Conservation (phyloP, 129 eudicot genomes). For the Escallonia herrerae region DNA sequence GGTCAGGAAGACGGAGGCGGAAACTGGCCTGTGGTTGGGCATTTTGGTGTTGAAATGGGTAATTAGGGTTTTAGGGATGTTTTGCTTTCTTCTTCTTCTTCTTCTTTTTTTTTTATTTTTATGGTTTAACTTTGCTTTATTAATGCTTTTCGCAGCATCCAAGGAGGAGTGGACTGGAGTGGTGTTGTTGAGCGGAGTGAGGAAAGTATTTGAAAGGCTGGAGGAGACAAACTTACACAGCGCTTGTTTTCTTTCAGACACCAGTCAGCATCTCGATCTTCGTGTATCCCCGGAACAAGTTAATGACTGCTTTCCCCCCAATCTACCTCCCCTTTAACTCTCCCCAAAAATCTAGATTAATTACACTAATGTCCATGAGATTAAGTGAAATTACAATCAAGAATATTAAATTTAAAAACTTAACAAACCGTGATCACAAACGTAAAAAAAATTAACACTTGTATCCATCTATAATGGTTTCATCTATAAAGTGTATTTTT, state of each 20-base stretch:
- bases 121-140: constrained; percentile 10
- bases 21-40: constrained; percentile 1
- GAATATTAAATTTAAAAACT: no score
- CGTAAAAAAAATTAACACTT: no score
- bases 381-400: no score
- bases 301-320: no score
- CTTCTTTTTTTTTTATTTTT: no score
- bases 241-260: constrained; percentile 4
- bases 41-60: constrained; percentile 13
- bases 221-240: background rate
- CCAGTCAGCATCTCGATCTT: constrained; percentile 13
- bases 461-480: no score
- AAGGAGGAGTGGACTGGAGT: background rate
- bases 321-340: no score
- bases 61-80: background rate
- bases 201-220: background rate
- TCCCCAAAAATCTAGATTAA: no score
- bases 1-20: background rate
- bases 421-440: no score
- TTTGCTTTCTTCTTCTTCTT: no score
- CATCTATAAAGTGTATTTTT: no score
- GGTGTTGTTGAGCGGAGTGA: constrained; percentile 1
- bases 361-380: no score
- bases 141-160: background rate
- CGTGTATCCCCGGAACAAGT: background rate